Evolutionary conservation across 192 early-diverging fungal genomes (phyloP), one percentile per base, ranked within the genome.

Genomic region (Helicostylum pulchrum): DNA sequence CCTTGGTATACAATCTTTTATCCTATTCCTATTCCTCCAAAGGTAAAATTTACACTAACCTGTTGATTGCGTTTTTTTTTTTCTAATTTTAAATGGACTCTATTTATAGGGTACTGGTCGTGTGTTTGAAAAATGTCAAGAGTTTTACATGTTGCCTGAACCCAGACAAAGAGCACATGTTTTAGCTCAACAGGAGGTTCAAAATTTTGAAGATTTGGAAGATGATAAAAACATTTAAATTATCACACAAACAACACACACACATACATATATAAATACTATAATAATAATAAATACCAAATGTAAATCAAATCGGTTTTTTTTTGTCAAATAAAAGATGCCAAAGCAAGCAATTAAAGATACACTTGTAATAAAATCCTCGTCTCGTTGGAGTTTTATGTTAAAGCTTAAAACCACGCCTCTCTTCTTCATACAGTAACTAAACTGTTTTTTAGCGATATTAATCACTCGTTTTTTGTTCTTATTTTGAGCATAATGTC

Each of bases 1-100:
- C 73, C 80, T 20, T 80, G 80, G 75, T 78, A 82, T 31, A 81
- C 77, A 3, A 64, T 81, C 4, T 63, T 85, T 43, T 71, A 76
- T 20, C 83, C 83, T 4, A 63, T 80, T 32, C 80, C 73, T 5
- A 73, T 79, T n/a, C 77, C 76, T 21, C 83, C 83, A 11, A 73
- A 70, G 52, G 80, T 68, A 67, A 52, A 26, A 11, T 20, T n/a
- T 39, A 32, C 4, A 7, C 44, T n/a, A 36, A 36, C 3, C 34
- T 36, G 7, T 36, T 32, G 48, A 23, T 26, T n/a, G 6, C 21
- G 3, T 21, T 6, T 39, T 32, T 39, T 36, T 15, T 17, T 61
- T 14, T 3, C 5, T 17, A 1, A 8, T 46, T 61, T 19, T n/a
- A 26, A 26, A 26, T 2, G 0, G 2, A 26, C 26, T 26, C 26